Base-by-base conservation (phyloP, 2,329 filamentous ascomycete genomes). In the Teratosphaeriaceae sp. region DNA sequence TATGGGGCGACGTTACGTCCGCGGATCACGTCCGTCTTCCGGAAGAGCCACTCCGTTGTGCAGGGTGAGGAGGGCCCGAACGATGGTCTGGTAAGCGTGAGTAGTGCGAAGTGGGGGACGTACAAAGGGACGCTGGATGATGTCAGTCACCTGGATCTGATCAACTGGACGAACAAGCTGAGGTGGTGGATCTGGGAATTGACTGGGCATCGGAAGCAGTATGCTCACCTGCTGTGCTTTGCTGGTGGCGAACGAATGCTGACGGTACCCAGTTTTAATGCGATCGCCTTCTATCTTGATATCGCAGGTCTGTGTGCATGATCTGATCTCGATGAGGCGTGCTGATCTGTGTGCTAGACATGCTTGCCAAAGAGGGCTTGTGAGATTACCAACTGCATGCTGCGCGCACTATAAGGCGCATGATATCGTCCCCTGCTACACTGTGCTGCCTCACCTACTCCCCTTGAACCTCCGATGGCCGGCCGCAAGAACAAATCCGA, bases 141-240 rank as follows among this genome's bases (percentile, higher is more conserved):
- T 3, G 78, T 81, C 45, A 80, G 74, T 57, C 79, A 82, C 63
- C 59, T 82, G 36, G 78, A 82, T 52, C 57, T 82, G 48, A 82
- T 82, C 60, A 82, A 82, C 52, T 82, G 79, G 79, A 79, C 76
- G 21, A 82, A 80, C 49, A 66, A 77, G 22, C 53, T 80, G 27
- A 74, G 79, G 51, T 79, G 75, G 73, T 67, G 75, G 44, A 66
- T 77, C 38, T 78, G 74, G 58, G 67, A 73, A 45, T 54, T 81
- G 41, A 74, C 72, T 2, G 75, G 78, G 3, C 72, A 72, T 45
- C 73, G 72, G 58, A 65, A 69, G 52, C 77, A 72, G 71, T 77
- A 39, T 46, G 67, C 64, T 36, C 31, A 26, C n/a, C n/a, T n/a
- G n/a, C n/a, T n/a, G n/a, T n/a, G n/a, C n/a, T n/a, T n/a, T n/a